Base-by-base conservation (phyloP, 225 moss, liverwort and hornwort species). In the Neckera pumila region DNA sequence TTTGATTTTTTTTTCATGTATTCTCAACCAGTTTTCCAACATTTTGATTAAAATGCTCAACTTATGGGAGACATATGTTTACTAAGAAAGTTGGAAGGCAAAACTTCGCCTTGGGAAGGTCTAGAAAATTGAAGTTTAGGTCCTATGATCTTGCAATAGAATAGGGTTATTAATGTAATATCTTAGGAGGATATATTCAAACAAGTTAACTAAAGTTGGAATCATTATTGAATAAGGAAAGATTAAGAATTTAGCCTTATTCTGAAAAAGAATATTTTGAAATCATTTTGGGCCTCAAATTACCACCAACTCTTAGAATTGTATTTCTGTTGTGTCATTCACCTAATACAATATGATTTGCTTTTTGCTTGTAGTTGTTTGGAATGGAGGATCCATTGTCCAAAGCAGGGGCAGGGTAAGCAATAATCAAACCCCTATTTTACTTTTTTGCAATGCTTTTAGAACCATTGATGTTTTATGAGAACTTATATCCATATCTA, bases 311-410 rank as follows among this genome's bases (percentile, higher is more conserved):
- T n/a, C 36, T 15, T 23, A 47, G 11, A 34, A 31, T 70, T 51
- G 25, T 33, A 63, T 14, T 45, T 77, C 20, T 88, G 17, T 81
- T 64, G 61, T 71, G 27, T 58, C 34, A 79, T 71, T 14, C 11
- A 42, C 17, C 45, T 69, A 75, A 70, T 69, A 47, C 31, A 65
- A 6, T 49, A 38, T 59, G 57, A 25, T 67, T 87, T 83, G 56
- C 81, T 76, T 58, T n/a, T 33, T 38, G 74, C 57, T 74, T 80
- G 88, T 94, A 98, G 98, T 92, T 98, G 71, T 96, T 94, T 83
- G 98, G 97, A 79, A 91, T 93, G 86, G 98, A 96, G 45, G 95
- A 96, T 78, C 92, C 92, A 61, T 84, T 90, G 45, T 77, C 89
- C 26, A 93, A 95, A 90, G 87, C 38, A 21, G 89, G 90, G 65